Evolutionary conservation across 148 eudicot genomes (phyloP), one percentile per base, ranked within the genome.

Genomic region (Cornus florida): DNA sequence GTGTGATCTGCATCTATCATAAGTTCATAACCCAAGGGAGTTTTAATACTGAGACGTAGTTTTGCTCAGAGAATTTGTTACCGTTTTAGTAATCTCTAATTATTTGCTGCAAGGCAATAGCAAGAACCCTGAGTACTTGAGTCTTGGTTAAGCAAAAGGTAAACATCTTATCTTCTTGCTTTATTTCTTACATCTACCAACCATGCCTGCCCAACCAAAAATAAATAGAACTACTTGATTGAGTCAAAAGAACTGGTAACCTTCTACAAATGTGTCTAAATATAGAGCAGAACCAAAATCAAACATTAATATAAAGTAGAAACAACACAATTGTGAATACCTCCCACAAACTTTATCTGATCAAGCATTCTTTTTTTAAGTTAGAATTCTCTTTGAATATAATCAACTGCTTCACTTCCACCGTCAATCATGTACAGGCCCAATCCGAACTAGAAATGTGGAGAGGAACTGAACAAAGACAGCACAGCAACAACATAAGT

Each of bases 331-430:
- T 12, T 17, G 20, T 1, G 13, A 57, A 14, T 57, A 17, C 10
- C 69, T 62, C 77, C 77, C 69, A 62, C 19, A 74, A 32, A 8
- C 46, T 41, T 11, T 31, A 5, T 69, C 22, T 69, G 43, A 69
- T 33, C 17, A 5, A 69, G 14, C 7, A 57, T 65, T 35, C 16
- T 59, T 74, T 13, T 11, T n/a, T 6, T 33, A 57, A 57, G 62
- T 57, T 57, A 17, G 19, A 2, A 57, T 33, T 22, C 43, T 39
- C 24, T 38, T 72, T 62, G 19, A 11, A 22, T 75, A 60, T 28
- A 17, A 35, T 62, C 53, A 32, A 12, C 32, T 60, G 38, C 68
- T 75, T 22, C 70, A 75, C 53, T 38, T 38, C 33, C 77, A 33
- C n/a, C 22, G 41, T 39, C 57, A n/a, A 3, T 60, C 78, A 43